phyloP scores from a whole-genome alignment of 768 basidiomycete genomes.

The Chalciporus pseudorubinellus region DNA sequence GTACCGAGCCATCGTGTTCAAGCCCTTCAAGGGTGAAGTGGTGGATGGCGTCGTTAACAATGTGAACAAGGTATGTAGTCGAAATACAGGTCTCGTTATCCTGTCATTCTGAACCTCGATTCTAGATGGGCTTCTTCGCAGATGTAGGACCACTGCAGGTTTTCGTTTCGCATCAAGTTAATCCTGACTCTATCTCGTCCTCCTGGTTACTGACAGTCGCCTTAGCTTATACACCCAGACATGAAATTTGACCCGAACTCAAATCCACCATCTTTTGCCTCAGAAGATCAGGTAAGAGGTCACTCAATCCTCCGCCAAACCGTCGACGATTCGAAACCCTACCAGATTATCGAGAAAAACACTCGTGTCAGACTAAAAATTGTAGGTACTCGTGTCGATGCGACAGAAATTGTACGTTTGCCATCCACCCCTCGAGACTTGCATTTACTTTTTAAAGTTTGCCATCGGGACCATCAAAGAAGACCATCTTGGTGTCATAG shows the following conservation, averaged over 20 bases:
- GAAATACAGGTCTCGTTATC: neutral
- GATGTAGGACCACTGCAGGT: constrained; percentile 93
- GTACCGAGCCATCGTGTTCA: constrained; percentile 97
- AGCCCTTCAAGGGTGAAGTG: constrained; percentile 99
- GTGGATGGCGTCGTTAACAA: constrained; percentile 95
- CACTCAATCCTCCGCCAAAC: neutral
- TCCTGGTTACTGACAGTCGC: constrained; percentile 5
- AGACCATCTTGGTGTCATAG: constrained; percentile 93
- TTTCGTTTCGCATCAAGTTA: constrained; percentile 93
- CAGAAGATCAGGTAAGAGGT: constrained; percentile 73
- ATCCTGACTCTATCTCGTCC: constrained; percentile 21
- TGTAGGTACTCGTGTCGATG: constrained; percentile 97
- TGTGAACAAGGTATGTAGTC: constrained; percentile 79
- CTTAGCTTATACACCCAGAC: constrained; percentile 90
- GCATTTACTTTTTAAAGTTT: constrained; percentile 53
- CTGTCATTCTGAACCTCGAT: neutral
- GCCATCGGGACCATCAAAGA: constrained; percentile 98
- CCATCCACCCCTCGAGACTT: neutral
- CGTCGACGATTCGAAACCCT: neutral
- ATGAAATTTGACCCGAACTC: constrained; percentile 94
- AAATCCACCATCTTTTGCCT: constrained; percentile 94
- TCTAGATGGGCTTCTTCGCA: constrained; percentile 97
- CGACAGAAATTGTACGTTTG: constrained; percentile 87
- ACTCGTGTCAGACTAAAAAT: constrained; percentile 92
- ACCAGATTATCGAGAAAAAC: constrained; percentile 88